Base-by-base conservation (phyloP, 148 eudicot genomes). In the Vaccinium vitisidaea region DNA sequence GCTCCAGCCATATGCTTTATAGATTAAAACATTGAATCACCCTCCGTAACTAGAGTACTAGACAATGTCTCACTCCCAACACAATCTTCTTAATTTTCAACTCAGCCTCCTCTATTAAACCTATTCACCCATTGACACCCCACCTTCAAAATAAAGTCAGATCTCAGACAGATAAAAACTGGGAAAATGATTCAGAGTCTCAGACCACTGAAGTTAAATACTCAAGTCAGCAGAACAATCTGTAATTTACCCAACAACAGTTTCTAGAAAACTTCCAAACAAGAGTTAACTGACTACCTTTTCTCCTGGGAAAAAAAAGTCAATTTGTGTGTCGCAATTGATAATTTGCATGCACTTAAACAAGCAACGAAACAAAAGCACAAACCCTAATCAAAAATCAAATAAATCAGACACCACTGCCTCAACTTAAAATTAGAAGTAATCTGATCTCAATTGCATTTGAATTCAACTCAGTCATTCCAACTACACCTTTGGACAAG, bases 31-130 rank as follows among this genome's bases (percentile, higher is more conserved):
- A 65, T 8, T 10, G 23, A 50, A 50, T 8, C 25, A 49, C 79
- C 32, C 56, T 48, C 56, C 36, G 2, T 69, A 69, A 27, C 36
- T 69, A 69, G 36, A 23, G 39, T 11, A 58, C 25, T 23, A 59
- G 16, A 61, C 30, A 18, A 27, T 63, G 63, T 63, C 43, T 69
- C 50, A 18, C 48, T 63, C 30, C 10, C 85, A 25, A 46, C 15
- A 15, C 52, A 36, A 43, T 59, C 16, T 84, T 77, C 10, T 7
- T n/a, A 76, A 59, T 8, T 77, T 50, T 84, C 71, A 63, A 78
- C 63, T 50, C 30, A 32, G 63, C 58, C 63, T 70, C 46, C 65
- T 36, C 36, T 18, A 0, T 39, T 69, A 67, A 54, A 27, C 84
- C 75, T 6, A 2, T 6, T 23, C 52, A 69, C 27, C 2, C 39